A percentile compares a stretch with the other conserved stretches of the same genome.
phyloP scores from a whole-genome alignment of 768 basidiomycete genomes.

The Serendipita indica region DNA sequence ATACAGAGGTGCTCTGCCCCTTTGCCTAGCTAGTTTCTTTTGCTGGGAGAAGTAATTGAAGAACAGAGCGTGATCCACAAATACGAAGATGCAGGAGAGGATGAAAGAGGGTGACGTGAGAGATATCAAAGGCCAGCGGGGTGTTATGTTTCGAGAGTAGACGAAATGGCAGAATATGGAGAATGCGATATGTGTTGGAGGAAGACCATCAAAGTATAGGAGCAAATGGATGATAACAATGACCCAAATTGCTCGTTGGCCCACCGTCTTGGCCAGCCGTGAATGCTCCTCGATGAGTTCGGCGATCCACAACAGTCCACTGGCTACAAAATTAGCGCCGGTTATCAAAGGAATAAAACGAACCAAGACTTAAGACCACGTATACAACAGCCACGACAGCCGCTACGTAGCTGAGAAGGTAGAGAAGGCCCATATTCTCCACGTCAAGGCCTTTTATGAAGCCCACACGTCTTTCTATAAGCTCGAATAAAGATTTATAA shows the following conservation, averaged over 20 bases:
- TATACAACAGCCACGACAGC: slow-evolving; percentile 69
- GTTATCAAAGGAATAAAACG: slow-evolving; percentile 18
- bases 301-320: slow-evolving; percentile 83
- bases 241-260: slow-evolving; percentile 79
- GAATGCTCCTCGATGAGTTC: slow-evolving; percentile 94
- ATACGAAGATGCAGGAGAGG: slow-evolving; percentile 68
- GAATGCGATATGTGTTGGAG: slow-evolving; percentile 56
- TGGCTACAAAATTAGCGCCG: slow-evolving; percentile 37
- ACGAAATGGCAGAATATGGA: slow-evolving; percentile 73
- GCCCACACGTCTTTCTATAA: too few species aligned
- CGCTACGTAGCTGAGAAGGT: slow-evolving; percentile 42
- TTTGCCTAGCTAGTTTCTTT: slow-evolving; percentile 34
- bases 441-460: too few species aligned
- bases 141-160: slow-evolving; percentile 87
- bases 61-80: slow-evolving; percentile 88
- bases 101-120: slow-evolving; percentile 75
- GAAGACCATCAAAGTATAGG: slow-evolving; percentile 68
- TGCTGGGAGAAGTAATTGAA: slow-evolving; percentile 88
- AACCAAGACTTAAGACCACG: slow-evolving; percentile 82
- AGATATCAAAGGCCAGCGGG: slow-evolving; percentile 84
- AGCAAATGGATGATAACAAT: slow-evolving; percentile 54
- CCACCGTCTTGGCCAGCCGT: slow-evolving; percentile 60
- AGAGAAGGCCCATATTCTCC: slow-evolving; percentile 21
- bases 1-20: slow-evolving; percentile 24
- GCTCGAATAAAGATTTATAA: too few species aligned